Base-by-base conservation (phyloP, 2,329 filamentous ascomycete species). In the Penicillium sp. region DNA sequence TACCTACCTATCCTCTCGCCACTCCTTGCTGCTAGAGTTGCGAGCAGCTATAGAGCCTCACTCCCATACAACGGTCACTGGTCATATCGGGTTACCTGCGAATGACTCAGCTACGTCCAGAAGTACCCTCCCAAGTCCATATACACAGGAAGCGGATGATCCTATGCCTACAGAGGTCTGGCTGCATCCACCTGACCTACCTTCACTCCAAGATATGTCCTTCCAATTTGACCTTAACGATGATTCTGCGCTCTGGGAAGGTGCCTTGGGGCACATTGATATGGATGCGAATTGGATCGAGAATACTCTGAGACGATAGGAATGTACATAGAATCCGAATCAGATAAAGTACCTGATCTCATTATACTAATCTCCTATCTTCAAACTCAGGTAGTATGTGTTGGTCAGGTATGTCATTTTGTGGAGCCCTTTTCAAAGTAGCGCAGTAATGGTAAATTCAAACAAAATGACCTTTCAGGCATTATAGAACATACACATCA, bases 1-100 rank as follows among this genome's bases (percentile, higher is more conserved):
- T 62, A 77, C 74, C 29, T 78, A 83, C 53, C 77, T 84, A 43
- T 72, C 71, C 11, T 74, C 75, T 7, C 72, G 76, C 7, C 72
- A 78, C 56, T 61, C 69, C 9, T 62, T 79, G 16, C 63, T 80
- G 7, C 65, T 75, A 13, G 71, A 76, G 44, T 62, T 79, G 11
- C 69, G 68, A 16, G 66, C 67, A 1, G 60, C 69, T 8, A 68
- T 74, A 47, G 65, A 64, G 6, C 67, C 69, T 19, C 66, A 53
- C 45, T 25, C 62, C 39, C 16, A 25, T 19, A 37, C 13, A 10
- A 55, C 48, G 26, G 13, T 33, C 14, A 16, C 23, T 43, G 26
- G 35, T 27, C 8, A 50, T 11, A 19, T 39, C 33, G 27, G 52
- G 2, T 61, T 63, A 7, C 58, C 65, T 3, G 62, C 43, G 25